These are phyloP conservation scores for Populus deltoides DNA, from an alignment of 345 rosid genomes.

Conservation along the genomic window DNA sequence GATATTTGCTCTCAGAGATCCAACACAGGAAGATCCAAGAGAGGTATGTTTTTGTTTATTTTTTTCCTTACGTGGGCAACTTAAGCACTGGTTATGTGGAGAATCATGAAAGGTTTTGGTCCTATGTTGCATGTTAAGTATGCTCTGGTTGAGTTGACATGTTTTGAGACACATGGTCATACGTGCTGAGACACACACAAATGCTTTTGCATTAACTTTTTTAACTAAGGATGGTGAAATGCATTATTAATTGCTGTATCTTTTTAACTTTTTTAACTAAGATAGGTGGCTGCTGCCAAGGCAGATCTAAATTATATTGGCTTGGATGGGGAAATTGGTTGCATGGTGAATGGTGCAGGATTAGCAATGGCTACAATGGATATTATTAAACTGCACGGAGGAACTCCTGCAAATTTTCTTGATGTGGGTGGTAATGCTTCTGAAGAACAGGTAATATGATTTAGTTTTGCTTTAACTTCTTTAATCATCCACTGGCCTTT, in stretches of 20 bases:
- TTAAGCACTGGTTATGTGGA: background rate
- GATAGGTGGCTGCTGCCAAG: conserved; percentile 85
- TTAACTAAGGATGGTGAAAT: background rate
- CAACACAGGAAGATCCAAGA: conserved; percentile 95
- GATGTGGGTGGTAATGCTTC: conserved; percentile 99
- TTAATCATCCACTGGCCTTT: background rate
- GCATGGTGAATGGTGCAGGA: conserved; percentile 99
- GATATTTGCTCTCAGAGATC: conserved; percentile 76
- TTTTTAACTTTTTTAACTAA: background rate
- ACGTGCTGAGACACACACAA: background rate
- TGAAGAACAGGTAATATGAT: conserved; percentile 71
- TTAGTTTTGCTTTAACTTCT: conserved; percentile 5
- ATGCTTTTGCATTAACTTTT: background rate
- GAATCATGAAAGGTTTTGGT: background rate
- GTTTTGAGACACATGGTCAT: background rate
- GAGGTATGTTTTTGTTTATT: conserved; percentile 51
- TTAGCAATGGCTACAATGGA: conserved; percentile 99
- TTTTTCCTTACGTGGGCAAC: background rate
- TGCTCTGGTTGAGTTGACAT: background rate
- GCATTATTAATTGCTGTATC: background rate
- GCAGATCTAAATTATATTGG: conserved; percentile 98
- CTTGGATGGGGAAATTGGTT: conserved; percentile 98
- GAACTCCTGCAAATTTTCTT: conserved; percentile 97
- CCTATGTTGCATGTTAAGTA: background rate
- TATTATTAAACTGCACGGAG: conserved; percentile 94